Percentiles rank a stretch among this genome's conserved stretches.
These are phyloP conservation scores for Diophrys sp. DNA, from an alignment of 73 alveolate species.

Conservation along the genomic window DNA sequence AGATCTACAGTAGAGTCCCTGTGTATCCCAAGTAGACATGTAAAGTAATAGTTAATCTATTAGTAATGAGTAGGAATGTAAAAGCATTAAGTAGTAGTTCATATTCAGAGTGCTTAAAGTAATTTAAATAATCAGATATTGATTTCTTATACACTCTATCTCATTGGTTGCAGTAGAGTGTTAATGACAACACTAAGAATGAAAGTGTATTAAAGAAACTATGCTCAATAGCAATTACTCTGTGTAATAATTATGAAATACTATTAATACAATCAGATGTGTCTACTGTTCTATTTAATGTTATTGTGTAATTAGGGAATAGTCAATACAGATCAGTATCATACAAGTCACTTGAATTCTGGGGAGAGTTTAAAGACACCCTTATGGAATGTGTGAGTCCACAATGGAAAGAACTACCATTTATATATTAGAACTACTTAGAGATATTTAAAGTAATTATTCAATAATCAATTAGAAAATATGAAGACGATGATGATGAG, in stretches of 20 bases:
- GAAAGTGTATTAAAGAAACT: not conserved
- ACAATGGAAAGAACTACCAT: conserved; percentile 5
- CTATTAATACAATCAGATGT: conserved; percentile 8
- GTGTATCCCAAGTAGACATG: not conserved
- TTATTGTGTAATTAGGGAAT: conserved; percentile 13
- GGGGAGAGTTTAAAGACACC: conserved; percentile 57
- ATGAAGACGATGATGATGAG: conserved; percentile 3
- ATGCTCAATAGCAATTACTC: conserved; percentile 8
- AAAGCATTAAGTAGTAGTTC: conserved; percentile 15
- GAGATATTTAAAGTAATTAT: conserved; percentile 19
- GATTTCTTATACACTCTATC: no score
- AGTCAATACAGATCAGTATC: conserved; percentile 22
- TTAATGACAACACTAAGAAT: no score
- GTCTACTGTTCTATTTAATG: not conserved
- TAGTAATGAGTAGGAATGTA: conserved; percentile 25
- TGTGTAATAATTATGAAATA: conserved; percentile 28
- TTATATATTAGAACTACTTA: conserved; percentile 4
- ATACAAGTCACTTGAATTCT: conserved; percentile 23
- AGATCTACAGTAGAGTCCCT: not conserved
- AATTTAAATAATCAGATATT: no score
- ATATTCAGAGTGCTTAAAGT: no score
- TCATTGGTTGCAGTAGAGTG: no score
- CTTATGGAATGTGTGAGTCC: conserved; percentile 11
- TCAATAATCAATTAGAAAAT: not conserved
- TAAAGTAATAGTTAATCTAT: not conserved